phyloP scores from a whole-genome alignment of 148 eudicot species.

The Beta vulgaris region DNA sequence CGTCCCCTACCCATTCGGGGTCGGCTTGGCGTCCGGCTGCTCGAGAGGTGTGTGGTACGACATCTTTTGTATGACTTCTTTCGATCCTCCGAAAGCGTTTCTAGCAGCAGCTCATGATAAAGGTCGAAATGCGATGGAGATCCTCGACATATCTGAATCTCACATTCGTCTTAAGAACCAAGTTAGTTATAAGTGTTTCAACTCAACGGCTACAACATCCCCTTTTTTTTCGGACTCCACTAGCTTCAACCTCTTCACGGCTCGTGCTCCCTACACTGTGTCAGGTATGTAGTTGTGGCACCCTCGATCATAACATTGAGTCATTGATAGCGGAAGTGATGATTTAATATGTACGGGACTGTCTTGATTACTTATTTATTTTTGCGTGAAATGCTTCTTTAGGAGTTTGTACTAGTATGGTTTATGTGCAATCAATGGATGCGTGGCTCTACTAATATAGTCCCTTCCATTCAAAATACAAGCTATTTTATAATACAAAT shows the following conservation, averaged over 20 bases:
- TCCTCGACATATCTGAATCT: slow-evolving; percentile 29
- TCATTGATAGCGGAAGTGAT: too few relatives aligned
- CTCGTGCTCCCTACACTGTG: slow-evolving; percentile 25
- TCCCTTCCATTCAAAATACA: too few relatives aligned
- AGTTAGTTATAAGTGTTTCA: slow-evolving; percentile 28
- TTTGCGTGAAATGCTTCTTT: too few relatives aligned
- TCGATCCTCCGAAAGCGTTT: slow-evolving; percentile 38
- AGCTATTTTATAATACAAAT: too few relatives aligned
- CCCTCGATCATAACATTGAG: too few relatives aligned
- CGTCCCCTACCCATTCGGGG: slow-evolving; percentile 56
- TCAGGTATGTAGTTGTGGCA: slow-evolving; percentile 23
- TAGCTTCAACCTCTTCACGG: neutral
- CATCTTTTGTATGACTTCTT: slow-evolving; percentile 34
- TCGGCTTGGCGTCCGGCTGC: slow-evolving; percentile 31
- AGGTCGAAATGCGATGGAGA: neutral
- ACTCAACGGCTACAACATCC: neutral
- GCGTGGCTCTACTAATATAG: too few relatives aligned
- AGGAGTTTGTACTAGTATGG: too few relatives aligned
- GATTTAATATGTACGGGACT: too few relatives aligned
- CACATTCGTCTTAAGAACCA: slow-evolving; percentile 25
- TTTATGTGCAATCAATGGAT: too few relatives aligned
- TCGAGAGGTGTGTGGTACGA: slow-evolving; percentile 28
- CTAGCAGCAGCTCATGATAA: neutral
- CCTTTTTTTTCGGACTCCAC: neutral
- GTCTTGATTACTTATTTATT: too few relatives aligned